phyloP scores from a whole-genome alignment of 2,329 filamentous ascomycete species.

The Metarhizium anisopliae region DNA sequence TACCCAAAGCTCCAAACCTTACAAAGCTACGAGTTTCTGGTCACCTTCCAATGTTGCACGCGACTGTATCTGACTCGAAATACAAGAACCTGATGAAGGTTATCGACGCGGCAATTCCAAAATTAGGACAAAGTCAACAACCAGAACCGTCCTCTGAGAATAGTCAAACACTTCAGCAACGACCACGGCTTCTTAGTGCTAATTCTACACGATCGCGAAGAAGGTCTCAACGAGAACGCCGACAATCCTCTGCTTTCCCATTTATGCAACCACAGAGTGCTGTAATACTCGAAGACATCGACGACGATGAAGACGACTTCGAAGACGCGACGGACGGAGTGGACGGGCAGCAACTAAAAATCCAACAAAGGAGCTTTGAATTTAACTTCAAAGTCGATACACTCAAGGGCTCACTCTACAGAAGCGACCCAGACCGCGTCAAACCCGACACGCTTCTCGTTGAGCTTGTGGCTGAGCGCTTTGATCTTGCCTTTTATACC shows the following conservation, averaged over 20 bases:
- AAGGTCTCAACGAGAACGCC: constrained; percentile 37
- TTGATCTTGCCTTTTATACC: constrained; percentile 80
- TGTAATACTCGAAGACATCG: constrained; percentile 70
- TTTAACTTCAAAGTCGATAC: constrained; percentile 95
- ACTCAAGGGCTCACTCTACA: constrained; percentile 85
- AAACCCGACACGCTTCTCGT: constrained; percentile 76
- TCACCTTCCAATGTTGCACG: constrained; percentile 84
- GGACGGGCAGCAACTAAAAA: constrained; percentile 50
- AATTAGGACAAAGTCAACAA: constrained; percentile 45
- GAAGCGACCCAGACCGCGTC: constrained; percentile 69
- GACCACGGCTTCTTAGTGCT: constrained; percentile 37
- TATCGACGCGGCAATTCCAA: constrained; percentile 90
- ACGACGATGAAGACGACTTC: constrained; percentile 57
- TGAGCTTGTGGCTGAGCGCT: constrained; percentile 83
- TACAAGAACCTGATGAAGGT: constrained; percentile 96
- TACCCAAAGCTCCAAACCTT: constrained; percentile 90
- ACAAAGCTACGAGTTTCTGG: constrained; percentile 89
- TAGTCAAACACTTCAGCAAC: constrained; percentile 15
- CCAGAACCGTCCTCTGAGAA: constrained; percentile 16
- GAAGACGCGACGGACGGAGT: constrained; percentile 56
- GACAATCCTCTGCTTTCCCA: constrained; percentile 63
- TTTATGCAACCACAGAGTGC: constrained; percentile 65
- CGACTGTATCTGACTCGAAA: constrained; percentile 84
- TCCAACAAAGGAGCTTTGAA: constrained; percentile 88
- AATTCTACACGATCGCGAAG: constrained; percentile 36